Conservation (phyloP, 257 asterid genomes). For the Petunia secreta region DNA sequence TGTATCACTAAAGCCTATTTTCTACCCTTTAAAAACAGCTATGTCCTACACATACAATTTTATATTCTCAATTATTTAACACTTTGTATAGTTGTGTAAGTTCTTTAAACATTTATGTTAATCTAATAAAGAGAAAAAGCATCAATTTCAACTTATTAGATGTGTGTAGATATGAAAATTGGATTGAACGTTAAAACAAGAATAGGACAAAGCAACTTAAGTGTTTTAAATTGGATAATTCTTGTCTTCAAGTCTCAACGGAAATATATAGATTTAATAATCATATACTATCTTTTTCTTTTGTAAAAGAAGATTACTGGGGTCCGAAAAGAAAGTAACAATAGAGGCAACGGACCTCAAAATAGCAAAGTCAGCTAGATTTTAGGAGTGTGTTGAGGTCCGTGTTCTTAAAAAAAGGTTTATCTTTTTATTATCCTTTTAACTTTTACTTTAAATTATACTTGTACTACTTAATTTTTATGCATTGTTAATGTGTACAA, state of each 20-base stretch:
- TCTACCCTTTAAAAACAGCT: too few species aligned
- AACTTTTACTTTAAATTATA: conserved; percentile 11
- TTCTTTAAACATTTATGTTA: background rate
- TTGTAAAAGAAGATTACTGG: background rate
- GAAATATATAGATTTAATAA: background rate
- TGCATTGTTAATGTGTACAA: too few species aligned
- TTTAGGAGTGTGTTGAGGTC: conserved; percentile 59
- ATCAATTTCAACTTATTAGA: background rate
- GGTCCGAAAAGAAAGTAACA: background rate
- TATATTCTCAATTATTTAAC: too few species aligned
- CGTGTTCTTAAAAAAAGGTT: conserved; percentile 35
- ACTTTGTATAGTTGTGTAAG: too few species aligned
- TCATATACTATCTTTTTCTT: background rate
- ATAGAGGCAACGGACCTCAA: conserved; percentile 51
- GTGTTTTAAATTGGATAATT: background rate
- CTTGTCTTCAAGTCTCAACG: conserved; percentile 18
- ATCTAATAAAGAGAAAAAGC: background rate
- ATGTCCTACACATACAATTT: too few species aligned
- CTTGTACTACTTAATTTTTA: too few species aligned
- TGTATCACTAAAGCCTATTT: too few species aligned
- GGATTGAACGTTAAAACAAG: background rate
- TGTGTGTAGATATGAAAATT: background rate
- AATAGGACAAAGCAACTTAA: background rate
- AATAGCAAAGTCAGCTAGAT: conserved; percentile 43
- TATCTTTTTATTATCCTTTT: background rate